Percentiles rank a stretch among this genome's conserved stretches.
Conservation (phyloP, 495 filamentous ascomycete genomes). For the Aspergillus leporis region DNA sequence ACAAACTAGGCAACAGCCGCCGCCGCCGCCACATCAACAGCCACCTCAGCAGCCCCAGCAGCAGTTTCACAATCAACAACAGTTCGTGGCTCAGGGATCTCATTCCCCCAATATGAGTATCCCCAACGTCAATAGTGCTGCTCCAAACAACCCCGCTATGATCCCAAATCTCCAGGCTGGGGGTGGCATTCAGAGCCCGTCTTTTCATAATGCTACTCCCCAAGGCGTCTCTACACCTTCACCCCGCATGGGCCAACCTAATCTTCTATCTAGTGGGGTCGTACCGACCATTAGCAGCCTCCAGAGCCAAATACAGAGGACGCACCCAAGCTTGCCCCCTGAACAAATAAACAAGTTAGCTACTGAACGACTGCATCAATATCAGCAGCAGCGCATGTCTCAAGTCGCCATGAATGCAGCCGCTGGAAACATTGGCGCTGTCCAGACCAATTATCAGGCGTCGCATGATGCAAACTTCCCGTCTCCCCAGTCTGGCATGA, state of each 20-base stretch:
- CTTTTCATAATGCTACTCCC: conserved; percentile 44
- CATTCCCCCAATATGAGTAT: conserved; percentile 45
- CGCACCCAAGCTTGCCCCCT: conserved; percentile 55
- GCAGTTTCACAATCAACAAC: conserved; percentile 43
- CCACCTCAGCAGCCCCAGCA: conserved; percentile 39
- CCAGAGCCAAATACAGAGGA: conserved; percentile 51
- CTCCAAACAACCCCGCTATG: conserved; percentile 54
- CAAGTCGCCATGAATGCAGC: conserved; percentile 68
- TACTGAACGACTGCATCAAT: conserved; percentile 57
- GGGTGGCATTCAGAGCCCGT: conserved; percentile 51
- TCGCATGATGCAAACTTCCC: conserved; percentile 45
- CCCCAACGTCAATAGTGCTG: conserved; percentile 50
- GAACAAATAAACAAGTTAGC: conserved; percentile 63
- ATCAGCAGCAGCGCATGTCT: conserved; percentile 54
- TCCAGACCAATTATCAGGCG: conserved; percentile 44
- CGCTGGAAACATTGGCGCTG: conserved; percentile 50
- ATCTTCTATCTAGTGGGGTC: conserved; percentile 53
- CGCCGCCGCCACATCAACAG: conserved; percentile 47
- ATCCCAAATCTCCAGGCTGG: conserved; percentile 52
- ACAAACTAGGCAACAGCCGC: conserved; percentile 63
- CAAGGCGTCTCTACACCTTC: conserved; percentile 51
- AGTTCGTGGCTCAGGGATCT: conserved; percentile 45
- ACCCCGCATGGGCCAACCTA: conserved; percentile 53
- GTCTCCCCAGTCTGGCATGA: conserved; percentile 33
- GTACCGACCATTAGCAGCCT: conserved; percentile 54